Percentiles rank a stretch among this genome's conserved stretches.
Conservation (phyloP, 208 protist genomes). For the Acanthamoeba sp. region DNA sequence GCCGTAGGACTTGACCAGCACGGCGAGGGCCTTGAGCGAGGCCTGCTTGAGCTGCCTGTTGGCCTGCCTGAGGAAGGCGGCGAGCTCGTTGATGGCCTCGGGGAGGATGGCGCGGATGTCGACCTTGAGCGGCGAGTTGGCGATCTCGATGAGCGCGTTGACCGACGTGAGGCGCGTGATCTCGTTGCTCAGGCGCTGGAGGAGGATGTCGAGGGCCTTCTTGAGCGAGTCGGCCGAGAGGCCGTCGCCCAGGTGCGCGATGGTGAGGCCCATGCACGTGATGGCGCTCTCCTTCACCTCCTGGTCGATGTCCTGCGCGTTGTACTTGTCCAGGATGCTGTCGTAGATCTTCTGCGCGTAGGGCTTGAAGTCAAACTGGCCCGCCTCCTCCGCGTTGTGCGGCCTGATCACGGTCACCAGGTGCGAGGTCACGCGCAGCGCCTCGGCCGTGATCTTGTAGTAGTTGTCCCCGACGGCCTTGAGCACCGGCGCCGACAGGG, state of each 20-base stretch:
- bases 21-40: conserved; percentile 84
- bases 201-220: conserved; percentile 75
- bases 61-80: conserved; percentile 89
- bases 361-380: conserved; percentile 67
- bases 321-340: conserved; percentile 80
- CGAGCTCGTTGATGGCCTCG: conserved; percentile 82
- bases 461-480: conserved; percentile 87
- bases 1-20: conserved; percentile 78
- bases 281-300: conserved; percentile 93
- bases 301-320: conserved; percentile 90
- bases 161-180: conserved; percentile 88
- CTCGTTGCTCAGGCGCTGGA: conserved; percentile 90
- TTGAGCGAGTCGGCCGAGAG: conserved; percentile 59
- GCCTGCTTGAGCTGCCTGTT: conserved; percentile 88
- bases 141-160: conserved; percentile 84
- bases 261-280: conserved; percentile 83
- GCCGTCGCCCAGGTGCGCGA: conserved; percentile 86
- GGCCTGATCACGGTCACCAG: conserved; percentile 79
- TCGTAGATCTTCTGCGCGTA: conserved; percentile 78
- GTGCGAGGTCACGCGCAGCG: conserved; percentile 84
- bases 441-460: conserved; percentile 89
- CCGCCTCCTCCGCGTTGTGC: neutral
- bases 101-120: conserved; percentile 82
- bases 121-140: conserved; percentile 80
- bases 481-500: conserved; percentile 78